Conservation (phyloP, 352 stramenopile species). For the Globisporangium okanoganense region DNA sequence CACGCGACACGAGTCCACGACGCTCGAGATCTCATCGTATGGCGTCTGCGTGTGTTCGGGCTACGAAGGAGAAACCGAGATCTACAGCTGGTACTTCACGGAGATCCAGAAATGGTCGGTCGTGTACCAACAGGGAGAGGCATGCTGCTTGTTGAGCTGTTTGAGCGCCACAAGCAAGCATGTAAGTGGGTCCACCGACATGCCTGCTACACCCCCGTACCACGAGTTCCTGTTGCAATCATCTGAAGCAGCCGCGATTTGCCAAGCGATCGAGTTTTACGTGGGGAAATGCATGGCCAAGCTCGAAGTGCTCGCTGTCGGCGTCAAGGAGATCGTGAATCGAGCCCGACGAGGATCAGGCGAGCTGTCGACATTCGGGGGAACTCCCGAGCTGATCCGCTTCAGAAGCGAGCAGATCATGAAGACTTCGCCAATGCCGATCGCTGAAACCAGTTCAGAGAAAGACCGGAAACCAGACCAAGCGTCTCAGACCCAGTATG, state of each 20-base stretch:
- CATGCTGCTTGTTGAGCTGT: slow-evolving; percentile 63
- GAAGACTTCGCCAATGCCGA: neutral
- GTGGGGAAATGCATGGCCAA: slow-evolving; percentile 79
- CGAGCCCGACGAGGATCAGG: slow-evolving; percentile 4
- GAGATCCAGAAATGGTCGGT: slow-evolving; percentile 78
- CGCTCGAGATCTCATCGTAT: slow-evolving; percentile 54
- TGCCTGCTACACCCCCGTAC: slow-evolving; percentile 5
- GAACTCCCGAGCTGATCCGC: slow-evolving; percentile 1
- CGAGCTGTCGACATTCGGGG: neutral
- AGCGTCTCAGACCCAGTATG: neutral
- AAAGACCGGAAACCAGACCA: neutral
- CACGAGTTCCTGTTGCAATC: slow-evolving; percentile 64
- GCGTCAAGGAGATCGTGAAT: slow-evolving; percentile 22
- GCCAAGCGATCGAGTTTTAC: slow-evolving; percentile 73
- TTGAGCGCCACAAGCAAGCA: slow-evolving; percentile 12
- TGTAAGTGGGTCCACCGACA: neutral
- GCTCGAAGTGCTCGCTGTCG: slow-evolving; percentile 43
- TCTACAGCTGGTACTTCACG: slow-evolving; percentile 77
- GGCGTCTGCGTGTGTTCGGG: slow-evolving; percentile 50
- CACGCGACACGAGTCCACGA: slow-evolving; percentile 36
- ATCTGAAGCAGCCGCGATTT: slow-evolving; percentile 43
- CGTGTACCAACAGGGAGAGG: slow-evolving; percentile 41
- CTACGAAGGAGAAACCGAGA: slow-evolving; percentile 35
- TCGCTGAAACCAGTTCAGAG: neutral
- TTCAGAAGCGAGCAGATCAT: slow-evolving; percentile 11